Base-by-base conservation (phyloP, 495 filamentous ascomycete species). In the Bombardia bombarda region DNA sequence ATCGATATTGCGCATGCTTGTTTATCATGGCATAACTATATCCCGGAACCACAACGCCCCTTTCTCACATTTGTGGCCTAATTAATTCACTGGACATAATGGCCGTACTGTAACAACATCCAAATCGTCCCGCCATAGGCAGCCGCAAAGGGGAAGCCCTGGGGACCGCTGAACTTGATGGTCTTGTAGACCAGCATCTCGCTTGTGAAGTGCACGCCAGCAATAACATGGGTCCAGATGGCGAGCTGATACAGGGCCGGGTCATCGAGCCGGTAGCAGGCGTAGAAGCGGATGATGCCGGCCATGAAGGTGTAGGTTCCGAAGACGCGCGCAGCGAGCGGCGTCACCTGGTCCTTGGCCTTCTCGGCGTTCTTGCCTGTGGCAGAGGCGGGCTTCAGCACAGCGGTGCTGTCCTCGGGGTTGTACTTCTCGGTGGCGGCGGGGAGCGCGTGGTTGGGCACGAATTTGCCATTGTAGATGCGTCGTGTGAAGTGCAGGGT, bases 281-380 rank as follows among this genome's bases (percentile, higher is more conserved):
- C 86, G 53, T 92, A 93, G 48, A 90, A 55, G 22, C 92, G 79
- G 37, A 97, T 71, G 25, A 95, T 63, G 25, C 76, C 68, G 10
- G 81, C 75, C 38, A 95, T 60, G 49, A 90, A 73, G 0, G 90
- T 96, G 79, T 88, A 99, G 44, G 87, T 94, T 32, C 87, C 93
- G 58, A 97, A 96, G 8, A 86, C 77, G 40, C 92, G 83, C 5
- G 84, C 79, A 19, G 82, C 82, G 26, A 96, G 78, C 4, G 82
- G 71, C 3, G 82, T 87, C 18, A 80, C 78, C 49, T 78, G 70
- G 51, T 73, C 69, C 49, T 58, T 60, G 16, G 65, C 61, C 58
- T 65, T 61, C 63, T 74, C 60, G 47, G 66, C 40, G 62, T 62
- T 53, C 49, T 69, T 68, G 55, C 68, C 63, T 41, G 71, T 70